Conservation (phyloP, 108 stramenopile species). For the Schizochytrium sp. region DNA sequence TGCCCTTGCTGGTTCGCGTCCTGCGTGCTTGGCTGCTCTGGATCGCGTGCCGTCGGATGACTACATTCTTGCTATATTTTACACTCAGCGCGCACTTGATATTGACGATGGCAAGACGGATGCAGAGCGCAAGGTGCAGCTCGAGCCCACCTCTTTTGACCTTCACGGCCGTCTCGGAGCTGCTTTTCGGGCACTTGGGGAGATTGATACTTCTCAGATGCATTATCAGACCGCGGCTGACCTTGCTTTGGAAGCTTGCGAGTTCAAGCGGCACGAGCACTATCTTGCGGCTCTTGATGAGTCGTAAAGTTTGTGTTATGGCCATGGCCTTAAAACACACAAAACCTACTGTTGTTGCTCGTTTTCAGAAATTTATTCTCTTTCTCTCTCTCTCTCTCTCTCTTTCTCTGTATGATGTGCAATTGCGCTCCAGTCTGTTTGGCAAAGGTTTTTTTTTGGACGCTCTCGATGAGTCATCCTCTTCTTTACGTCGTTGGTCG, state of each 20-base stretch:
- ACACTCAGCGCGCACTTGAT: neutral
- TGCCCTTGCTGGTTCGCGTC: neutral
- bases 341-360: too few relatives aligned
- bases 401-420: too few relatives aligned
- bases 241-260: neutral
- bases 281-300: neutral
- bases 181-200: neutral
- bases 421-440: too few relatives aligned
- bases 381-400: too few relatives aligned
- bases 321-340: too few relatives aligned
- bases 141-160: neutral
- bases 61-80: neutral
- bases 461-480: too few relatives aligned
- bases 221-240: neutral
- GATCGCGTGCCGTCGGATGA: neutral
- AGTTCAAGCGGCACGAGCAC: neutral
- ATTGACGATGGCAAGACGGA: slow-evolving; percentile 3
- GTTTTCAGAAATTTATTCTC: too few relatives aligned
- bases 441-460: too few relatives aligned
- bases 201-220: neutral
- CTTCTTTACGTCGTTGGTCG: too few relatives aligned
- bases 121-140: neutral
- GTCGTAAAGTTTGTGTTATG: too few relatives aligned
- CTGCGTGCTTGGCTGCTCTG: neutral
- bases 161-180: neutral